These are phyloP conservation scores for Eucalyptus marginata DNA, from an alignment of 345 rosid genomes.

Conservation along the genomic window DNA sequence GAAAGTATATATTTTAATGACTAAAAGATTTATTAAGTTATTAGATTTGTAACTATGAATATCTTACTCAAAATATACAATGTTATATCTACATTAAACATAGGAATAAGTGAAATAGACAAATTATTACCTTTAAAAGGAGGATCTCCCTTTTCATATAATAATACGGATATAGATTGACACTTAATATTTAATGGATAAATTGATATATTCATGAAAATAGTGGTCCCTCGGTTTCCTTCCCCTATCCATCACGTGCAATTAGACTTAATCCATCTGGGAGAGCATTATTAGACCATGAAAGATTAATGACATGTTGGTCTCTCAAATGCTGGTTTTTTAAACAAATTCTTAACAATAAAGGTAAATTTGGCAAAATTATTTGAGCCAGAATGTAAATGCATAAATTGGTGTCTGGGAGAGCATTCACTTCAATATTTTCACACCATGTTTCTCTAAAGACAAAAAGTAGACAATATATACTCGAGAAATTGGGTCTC, in stretches of 20 bases:
- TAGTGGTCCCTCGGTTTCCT: neutral
- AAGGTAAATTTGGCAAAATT: too few relatives aligned
- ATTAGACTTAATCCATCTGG: neutral
- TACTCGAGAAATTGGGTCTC: neutral
- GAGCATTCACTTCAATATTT: neutral
- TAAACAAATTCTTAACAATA: too few relatives aligned
- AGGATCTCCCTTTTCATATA: too few relatives aligned
- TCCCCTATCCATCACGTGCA: neutral
- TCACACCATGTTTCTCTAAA: neutral
- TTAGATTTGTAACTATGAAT: too few relatives aligned
- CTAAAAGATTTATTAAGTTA: too few relatives aligned
- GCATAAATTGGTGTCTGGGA: too few relatives aligned
- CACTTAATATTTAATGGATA: neutral
- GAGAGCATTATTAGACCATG: neutral
- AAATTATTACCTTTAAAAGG: too few relatives aligned
- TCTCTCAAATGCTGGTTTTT: too few relatives aligned
- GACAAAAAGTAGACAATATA: neutral
- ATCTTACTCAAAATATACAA: neutral
- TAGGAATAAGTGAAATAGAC: neutral
- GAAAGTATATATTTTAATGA: too few relatives aligned
- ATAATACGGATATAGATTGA: fast-evolving
- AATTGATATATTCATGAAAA: neutral
- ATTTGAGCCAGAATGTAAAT: neutral
- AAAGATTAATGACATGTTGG: neutral
- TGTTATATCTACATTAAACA: too few relatives aligned